A percentile compares a stretch with the other conserved stretches of the same genome.
Evolutionary conservation across 2,329 filamentous ascomycete species (phyloP).

Genomic region (Aspergillus sp.): DNA sequence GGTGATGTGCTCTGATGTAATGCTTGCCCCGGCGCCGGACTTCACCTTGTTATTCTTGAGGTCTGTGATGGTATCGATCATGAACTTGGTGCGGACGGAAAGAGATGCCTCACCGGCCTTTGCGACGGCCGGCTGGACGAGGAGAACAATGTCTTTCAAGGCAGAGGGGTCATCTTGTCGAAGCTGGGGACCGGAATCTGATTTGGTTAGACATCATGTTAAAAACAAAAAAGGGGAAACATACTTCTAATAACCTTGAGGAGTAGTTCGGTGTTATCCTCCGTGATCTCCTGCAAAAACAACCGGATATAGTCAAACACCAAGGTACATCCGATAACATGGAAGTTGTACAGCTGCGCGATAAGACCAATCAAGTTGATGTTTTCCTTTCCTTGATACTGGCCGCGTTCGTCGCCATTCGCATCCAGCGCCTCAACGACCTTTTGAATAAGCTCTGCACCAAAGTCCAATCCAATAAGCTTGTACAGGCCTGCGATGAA

Average conservation of each 20-base stretch:
- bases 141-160: slow-evolving; percentile 79
- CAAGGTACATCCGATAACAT: slow-evolving; percentile 74
- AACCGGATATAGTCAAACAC: slow-evolving; percentile 87
- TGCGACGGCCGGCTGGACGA: slow-evolving; percentile 68
- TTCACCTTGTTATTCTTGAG: slow-evolving; percentile 92
- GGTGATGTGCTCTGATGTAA: slow-evolving; percentile 75
- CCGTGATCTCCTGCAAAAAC: slow-evolving; percentile 69
- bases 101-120: slow-evolving; percentile 65
- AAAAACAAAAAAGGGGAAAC: slow-evolving; percentile 6
- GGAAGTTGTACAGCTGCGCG: slow-evolving; percentile 86
- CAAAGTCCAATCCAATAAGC: slow-evolving; percentile 81
- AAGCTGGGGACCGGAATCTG: slow-evolving; percentile 70
- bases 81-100: slow-evolving; percentile 88
- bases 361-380: slow-evolving; percentile 78
- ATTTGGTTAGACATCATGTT: slow-evolving; percentile 10
- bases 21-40: slow-evolving; percentile 63
- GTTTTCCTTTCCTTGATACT: slow-evolving; percentile 53
- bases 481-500: slow-evolving; percentile 88
- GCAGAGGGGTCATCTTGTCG: slow-evolving; percentile 83
- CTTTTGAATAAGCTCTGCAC: slow-evolving; percentile 76
- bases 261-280: slow-evolving; percentile 83
- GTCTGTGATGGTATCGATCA: slow-evolving; percentile 94
- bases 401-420: slow-evolving; percentile 49
- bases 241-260: slow-evolving; percentile 72
- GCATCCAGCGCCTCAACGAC: slow-evolving; percentile 71